Evolutionary conservation across 1,139 yeast species (phyloP), one percentile per base, ranked within the genome.

Genomic region (Trichomonascaceae sp.): DNA sequence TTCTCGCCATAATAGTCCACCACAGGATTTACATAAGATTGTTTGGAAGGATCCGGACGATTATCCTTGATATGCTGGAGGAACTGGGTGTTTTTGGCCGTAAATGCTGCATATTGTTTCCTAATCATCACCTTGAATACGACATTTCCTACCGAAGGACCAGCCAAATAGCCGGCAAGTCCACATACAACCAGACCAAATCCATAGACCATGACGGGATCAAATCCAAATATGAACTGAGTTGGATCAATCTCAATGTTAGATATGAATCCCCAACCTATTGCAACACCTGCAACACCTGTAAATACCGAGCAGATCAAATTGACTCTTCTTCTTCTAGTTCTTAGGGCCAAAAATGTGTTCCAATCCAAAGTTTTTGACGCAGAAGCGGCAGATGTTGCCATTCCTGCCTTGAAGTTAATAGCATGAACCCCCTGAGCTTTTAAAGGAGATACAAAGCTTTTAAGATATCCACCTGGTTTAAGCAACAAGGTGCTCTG

Each of bases 1-100:
- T 88, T 87, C 73, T 93, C 99, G 38, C 99, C 99, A 67, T 93
- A 93, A 73, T 90, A 95, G 70, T 93, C 99, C 18, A 98, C 97
- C 46, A 93, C 96, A 10, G 98, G 99, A 71, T 93, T 93, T 58
- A 93, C 82, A 71, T 89, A 85, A 65, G 91, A 83, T 73, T 90
- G 96, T 53, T 88, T 83, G n/a, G 91, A 80, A 12, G 99, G 96
- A 71, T 93, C 96, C 45, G 91, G 97, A 63, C 99, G 79, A 71
- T 89, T 86, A 57, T 75, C 74, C 63, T 81, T 82, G 60, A 93
- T 80, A 66, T 83, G 93, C 59, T 80, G 78, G 67, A 91, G 76
- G 63, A 91, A 93, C 47, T 79, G 76, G 61, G 82, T 80, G 66
- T 93, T 93, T 73, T 86, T 90, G 51, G 69, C 52, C 20, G 56